Conservation (phyloP, 495 filamentous ascomycete species). For the Sabuloglossum arenarium region DNA sequence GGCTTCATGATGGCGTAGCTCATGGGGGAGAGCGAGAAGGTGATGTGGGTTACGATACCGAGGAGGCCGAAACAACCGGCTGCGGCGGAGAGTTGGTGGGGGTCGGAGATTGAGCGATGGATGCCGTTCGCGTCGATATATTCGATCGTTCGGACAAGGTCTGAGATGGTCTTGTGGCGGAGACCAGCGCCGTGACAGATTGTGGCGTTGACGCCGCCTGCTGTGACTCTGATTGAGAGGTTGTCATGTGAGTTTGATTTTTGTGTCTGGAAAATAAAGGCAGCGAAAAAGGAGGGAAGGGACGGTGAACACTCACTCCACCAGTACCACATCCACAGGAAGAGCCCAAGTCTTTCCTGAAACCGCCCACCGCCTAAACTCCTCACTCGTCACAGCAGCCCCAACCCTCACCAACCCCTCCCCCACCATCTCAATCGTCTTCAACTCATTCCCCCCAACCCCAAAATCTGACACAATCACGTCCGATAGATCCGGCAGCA, state of each 20-base stretch:
- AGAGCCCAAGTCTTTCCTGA: constrained; percentile 21
- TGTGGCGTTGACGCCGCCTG: constrained; percentile 28
- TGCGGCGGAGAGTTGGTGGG: constrained; percentile 22
- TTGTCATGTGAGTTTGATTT: constrained; percentile 1
- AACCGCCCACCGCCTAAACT: constrained; percentile 27
- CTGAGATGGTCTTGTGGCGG: constrained; percentile 23
- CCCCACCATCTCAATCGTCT: not conserved
- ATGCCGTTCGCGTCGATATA: constrained; percentile 30
- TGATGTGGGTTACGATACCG: constrained; percentile 32
- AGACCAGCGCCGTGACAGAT: constrained; percentile 32
- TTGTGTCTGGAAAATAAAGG: too few species aligned
- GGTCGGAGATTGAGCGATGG: constrained; percentile 21
- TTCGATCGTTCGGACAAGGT: constrained; percentile 26
- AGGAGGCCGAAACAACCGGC: constrained; percentile 30
- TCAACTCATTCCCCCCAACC: not conserved
- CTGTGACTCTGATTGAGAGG: constrained; percentile 18
- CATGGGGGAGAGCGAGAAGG: constrained; percentile 29
- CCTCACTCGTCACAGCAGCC: constrained; percentile 26
- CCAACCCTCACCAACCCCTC: constrained; percentile 22
- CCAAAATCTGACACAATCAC: not conserved
- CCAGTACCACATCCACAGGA: constrained; percentile 28
- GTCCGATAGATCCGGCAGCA: constrained; percentile 19
- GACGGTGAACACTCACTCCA: constrained; percentile 21
- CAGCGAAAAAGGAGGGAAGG: too few species aligned
- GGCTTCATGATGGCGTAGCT: constrained; percentile 27